Evolutionary conservation across 148 eudicot species (phyloP).

Genomic region (Bassia scoparia): DNA sequence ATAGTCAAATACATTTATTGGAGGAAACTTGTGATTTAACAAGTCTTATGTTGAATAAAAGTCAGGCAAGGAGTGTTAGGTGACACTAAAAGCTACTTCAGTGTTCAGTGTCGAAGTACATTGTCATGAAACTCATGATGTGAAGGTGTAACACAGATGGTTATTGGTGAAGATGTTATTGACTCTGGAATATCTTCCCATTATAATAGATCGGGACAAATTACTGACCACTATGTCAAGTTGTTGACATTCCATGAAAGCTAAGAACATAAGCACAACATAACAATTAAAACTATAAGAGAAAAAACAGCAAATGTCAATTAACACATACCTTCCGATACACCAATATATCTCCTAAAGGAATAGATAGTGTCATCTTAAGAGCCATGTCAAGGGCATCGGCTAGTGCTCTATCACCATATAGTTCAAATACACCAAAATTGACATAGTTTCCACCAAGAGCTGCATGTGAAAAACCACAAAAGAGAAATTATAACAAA

Average conservation of each 20-base stretch:
- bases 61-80: no score
- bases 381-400: slow-evolving; percentile 83
- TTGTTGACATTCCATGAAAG: neutral
- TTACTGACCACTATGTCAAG: no score
- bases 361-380: slow-evolving; percentile 86
- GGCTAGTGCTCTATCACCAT: slow-evolving; percentile 96
- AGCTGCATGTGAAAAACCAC: slow-evolving; percentile 46
- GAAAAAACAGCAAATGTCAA: slow-evolving; percentile 3
- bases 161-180: neutral
- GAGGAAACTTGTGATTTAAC: no score
- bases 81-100: no score
- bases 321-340: slow-evolving; percentile 68
- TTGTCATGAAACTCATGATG: no score
- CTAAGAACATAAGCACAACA: neutral
- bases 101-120: no score
- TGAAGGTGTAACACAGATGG: neutral
- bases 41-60: no score
- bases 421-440: slow-evolving; percentile 95
- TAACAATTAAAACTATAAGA: neutral
- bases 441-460: slow-evolving; percentile 94
- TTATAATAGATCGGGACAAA: neutral
- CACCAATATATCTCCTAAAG: slow-evolving; percentile 78
- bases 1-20: no score
- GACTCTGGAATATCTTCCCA: neutral
- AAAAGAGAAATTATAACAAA: neutral